Evolutionary conservation across 192 early-diverging fungal genomes (phyloP).

Genomic region (Chytriomyces confervae): DNA sequence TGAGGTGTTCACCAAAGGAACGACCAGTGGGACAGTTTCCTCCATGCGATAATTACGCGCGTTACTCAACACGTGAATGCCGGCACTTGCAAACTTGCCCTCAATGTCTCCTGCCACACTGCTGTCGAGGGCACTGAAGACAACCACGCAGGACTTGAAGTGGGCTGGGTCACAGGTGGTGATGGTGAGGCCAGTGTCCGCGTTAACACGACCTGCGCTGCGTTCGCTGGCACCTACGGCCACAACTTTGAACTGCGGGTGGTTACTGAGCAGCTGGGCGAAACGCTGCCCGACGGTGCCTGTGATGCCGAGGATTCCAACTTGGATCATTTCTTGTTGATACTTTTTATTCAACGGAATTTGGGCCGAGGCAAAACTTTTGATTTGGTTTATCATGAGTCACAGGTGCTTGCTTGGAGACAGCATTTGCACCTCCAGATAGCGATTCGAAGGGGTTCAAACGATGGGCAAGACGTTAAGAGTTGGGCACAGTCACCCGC

Average conservation of each 20-base stretch:
- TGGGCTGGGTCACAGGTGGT: conserved; percentile 77
- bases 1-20: conserved; percentile 88
- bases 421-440: too few species aligned
- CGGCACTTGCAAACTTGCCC: conserved; percentile 83
- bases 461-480: too few species aligned
- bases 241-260: conserved; percentile 86
- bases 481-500: too few species aligned
- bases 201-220: conserved; percentile 87
- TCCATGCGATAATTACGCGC: conserved; percentile 96
- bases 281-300: conserved; percentile 99
- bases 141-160: conserved; percentile 83
- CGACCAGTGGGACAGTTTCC: conserved; percentile 87
- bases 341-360: not conserved
- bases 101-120: conserved; percentile 95
- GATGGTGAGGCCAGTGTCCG: conserved; percentile 64
- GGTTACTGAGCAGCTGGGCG: conserved; percentile 82
- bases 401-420: too few species aligned
- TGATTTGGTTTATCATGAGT: too few species aligned
- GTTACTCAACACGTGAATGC: conserved; percentile 93
- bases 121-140: conserved; percentile 96
- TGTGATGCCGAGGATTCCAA: conserved; percentile 94
- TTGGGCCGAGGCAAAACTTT: too few species aligned
- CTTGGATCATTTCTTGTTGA: conserved; percentile 55
- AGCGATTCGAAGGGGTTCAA: too few species aligned
- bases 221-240: conserved; percentile 89